These are phyloP conservation scores for Spergularia marina DNA, from an alignment of 148 eudicot genomes.

Conservation along the genomic window DNA sequence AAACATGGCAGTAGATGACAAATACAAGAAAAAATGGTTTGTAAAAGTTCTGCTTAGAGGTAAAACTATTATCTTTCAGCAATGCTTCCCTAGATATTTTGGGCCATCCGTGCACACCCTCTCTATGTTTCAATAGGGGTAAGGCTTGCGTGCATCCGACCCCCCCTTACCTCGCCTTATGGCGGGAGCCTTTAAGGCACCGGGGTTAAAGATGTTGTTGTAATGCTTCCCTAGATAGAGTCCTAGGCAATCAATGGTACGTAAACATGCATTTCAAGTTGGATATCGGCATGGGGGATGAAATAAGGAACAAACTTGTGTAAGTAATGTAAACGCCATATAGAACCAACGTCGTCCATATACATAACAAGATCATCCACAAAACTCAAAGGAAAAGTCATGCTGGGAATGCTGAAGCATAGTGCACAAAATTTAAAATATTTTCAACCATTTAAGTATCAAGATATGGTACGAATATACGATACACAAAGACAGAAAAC, in stretches of 20 bases:
- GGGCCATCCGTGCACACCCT: too few species aligned
- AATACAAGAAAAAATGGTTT: neutral
- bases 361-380: neutral
- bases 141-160: too few species aligned
- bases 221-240: neutral
- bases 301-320: neutral
- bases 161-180: too few species aligned
- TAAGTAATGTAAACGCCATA: neutral
- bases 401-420: neutral
- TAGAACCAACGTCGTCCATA: neutral
- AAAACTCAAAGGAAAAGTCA: neutral
- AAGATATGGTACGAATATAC: neutral
- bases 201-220: too few species aligned
- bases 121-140: too few species aligned
- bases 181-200: too few species aligned
- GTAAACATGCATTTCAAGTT: neutral
- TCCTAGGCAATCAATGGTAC: neutral
- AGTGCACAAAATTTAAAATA: neutral
- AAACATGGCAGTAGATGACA: neutral
- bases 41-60: neutral
- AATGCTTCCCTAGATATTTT: neutral
- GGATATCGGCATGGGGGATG: neutral
- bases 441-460: neutral
- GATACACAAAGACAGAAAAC: neutral
- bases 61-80: neutral